Evolutionary conservation across 805 yeast genomes (phyloP).

Genomic region (Candida koratica): DNA sequence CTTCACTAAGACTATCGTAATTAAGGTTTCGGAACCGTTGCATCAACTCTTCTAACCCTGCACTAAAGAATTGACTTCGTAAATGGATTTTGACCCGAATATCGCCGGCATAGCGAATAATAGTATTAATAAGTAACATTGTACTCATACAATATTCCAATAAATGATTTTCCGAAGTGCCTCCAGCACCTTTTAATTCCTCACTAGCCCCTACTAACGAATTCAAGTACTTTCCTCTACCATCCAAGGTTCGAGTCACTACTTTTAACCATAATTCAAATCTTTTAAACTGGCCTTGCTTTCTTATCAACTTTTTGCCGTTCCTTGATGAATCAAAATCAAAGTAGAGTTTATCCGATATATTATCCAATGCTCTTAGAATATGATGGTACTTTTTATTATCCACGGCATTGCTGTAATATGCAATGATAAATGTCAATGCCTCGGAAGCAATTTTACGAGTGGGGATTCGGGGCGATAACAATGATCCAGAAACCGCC

Average conservation of each 20-base stretch:
- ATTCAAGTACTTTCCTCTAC: constrained; percentile 80
- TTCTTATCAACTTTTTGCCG: constrained; percentile 27
- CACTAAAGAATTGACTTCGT: constrained; percentile 55
- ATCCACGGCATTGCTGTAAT: constrained; percentile 26
- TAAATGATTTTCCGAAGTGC: constrained; percentile 55
- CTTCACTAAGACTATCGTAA: constrained; percentile 58
- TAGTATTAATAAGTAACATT: constrained; percentile 63
- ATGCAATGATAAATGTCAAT: constrained; percentile 46
- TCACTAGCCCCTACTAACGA: constrained; percentile 90
- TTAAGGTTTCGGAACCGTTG: constrained; percentile 49
- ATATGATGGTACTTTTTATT: constrained; percentile 53
- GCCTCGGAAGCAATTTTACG: constrained; percentile 79
- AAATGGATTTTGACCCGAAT: constrained; percentile 50
- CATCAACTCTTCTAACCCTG: constrained; percentile 53
- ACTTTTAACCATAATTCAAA: constrained; percentile 70
- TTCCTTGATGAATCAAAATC: constrained; percentile 26
- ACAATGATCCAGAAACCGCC: constrained; percentile 66
- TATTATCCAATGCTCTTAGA: constrained; percentile 46
- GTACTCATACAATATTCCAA: constrained; percentile 71
- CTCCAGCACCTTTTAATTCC: constrained; percentile 59
- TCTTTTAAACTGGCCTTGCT: constrained; percentile 39
- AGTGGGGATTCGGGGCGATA: constrained; percentile 72
- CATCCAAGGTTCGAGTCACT: constrained; percentile 67
- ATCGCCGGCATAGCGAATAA: constrained; percentile 47
- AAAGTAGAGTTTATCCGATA: constrained; percentile 36